Evolutionary conservation across 2,329 filamentous ascomycete species (phyloP).

Genomic region (Penicillium sclerotiorum): DNA sequence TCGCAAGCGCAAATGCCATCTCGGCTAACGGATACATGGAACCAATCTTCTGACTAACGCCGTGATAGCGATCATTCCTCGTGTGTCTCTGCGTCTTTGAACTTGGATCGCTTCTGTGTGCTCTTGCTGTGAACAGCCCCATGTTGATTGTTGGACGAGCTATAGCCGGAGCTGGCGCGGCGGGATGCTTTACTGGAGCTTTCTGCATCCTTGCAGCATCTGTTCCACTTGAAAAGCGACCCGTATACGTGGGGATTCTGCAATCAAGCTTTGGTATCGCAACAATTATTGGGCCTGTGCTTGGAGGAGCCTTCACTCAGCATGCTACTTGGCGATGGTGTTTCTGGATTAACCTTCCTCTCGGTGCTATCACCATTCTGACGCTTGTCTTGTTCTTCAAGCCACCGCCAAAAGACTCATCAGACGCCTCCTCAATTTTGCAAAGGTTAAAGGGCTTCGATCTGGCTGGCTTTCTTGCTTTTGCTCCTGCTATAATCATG

Average conservation of each 20-base stretch:
- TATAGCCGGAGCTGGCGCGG: not conserved
- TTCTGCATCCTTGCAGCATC: constrained; percentile 1
- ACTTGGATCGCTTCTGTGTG: constrained; percentile 6
- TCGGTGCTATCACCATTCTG: constrained; percentile 34
- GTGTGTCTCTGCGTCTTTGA: constrained; percentile 4
- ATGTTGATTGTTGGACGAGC: constrained; percentile 7
- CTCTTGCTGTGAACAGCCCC: not conserved
- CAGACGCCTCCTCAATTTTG: not conserved
- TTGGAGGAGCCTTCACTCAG: constrained; percentile 10
- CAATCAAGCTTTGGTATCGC: not conserved
- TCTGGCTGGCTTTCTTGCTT: constrained; percentile 17
- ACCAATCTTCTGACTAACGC: not conserved
- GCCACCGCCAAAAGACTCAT: not conserved
- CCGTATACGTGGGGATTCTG: not conserved
- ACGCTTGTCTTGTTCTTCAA: constrained; percentile 29
- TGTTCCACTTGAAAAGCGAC: constrained; percentile 1
- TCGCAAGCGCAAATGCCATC: not conserved
- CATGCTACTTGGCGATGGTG: constrained; percentile 3
- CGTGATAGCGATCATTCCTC: constrained; percentile 1
- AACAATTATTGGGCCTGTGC: not conserved
- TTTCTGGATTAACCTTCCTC: constrained; percentile 46
- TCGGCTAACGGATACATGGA: not conserved
- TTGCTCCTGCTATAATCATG: constrained; percentile 37
- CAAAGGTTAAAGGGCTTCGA: constrained; percentile 11
- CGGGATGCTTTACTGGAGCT: constrained; percentile 1